These are phyloP conservation scores for Solanum gandarillasii DNA, from an alignment of 257 asterid genomes.

Conservation along the genomic window DNA sequence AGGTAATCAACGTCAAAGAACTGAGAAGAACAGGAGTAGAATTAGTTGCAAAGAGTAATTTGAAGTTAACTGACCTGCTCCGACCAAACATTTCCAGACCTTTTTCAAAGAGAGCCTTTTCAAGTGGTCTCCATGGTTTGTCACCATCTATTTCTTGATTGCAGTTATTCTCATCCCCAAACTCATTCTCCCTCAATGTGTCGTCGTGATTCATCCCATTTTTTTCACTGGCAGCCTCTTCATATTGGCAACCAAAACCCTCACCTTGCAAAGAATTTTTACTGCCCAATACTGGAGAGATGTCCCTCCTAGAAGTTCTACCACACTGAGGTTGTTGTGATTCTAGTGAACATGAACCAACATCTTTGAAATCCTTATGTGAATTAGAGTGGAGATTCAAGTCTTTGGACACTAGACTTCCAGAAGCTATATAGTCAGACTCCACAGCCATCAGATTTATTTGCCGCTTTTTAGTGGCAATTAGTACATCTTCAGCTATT, in stretches of 20 bases:
- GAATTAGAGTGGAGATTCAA: constrained; percentile 27
- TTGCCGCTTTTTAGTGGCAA: constrained; percentile 54
- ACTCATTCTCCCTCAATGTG: constrained; percentile 39
- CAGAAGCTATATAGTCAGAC: constrained; percentile 42
- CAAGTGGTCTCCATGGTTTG: constrained; percentile 73
- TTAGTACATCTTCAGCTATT: constrained; percentile 52
- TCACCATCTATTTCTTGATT: constrained; percentile 37
- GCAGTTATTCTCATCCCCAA: constrained; percentile 32
- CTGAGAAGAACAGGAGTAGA: background rate
- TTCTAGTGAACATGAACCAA: constrained; percentile 23
- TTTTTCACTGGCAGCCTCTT: constrained; percentile 32
- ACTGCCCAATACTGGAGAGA: constrained; percentile 22
- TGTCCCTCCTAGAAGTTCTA: constrained; percentile 50
- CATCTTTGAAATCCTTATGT: constrained; percentile 14
- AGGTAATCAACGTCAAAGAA: background rate
- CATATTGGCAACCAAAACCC: constrained; percentile 37
- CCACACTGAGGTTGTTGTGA: constrained; percentile 38
- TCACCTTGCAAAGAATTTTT: constrained; percentile 38
- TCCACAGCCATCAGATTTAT: constrained; percentile 45
- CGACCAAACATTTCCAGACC: constrained; percentile 82
- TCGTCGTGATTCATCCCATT: constrained; percentile 26
- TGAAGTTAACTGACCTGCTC: constrained; percentile 52
- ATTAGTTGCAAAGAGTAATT: constrained; percentile 2
- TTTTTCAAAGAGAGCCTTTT: constrained; percentile 79
- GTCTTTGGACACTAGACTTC: constrained; percentile 33